A percentile compares a stretch with the other conserved stretches of the same genome.
Evolutionary conservation across 441 rosid species (phyloP).

Genomic region (Manihot esculenta): DNA sequence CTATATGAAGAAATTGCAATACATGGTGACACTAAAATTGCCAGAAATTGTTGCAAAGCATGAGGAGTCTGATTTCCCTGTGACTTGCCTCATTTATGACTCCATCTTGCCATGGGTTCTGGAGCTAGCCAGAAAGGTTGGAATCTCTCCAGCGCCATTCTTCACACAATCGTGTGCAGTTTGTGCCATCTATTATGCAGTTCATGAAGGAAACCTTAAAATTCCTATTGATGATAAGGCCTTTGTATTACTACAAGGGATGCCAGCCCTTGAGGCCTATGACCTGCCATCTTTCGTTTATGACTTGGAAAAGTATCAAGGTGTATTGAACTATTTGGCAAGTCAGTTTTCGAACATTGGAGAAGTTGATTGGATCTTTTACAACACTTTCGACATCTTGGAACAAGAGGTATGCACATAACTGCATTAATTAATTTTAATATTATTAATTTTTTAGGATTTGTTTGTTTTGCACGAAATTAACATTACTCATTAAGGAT

Average conservation of each 20-base stretch:
- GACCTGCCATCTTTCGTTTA: slow-evolving; percentile 34
- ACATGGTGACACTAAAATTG: slow-evolving; percentile 18
- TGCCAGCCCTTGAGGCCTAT: slow-evolving; percentile 11
- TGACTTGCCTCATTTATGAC: slow-evolving; percentile 37
- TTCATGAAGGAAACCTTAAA: slow-evolving; percentile 23
- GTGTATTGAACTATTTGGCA: neutral
- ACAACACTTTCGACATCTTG: slow-evolving; percentile 28
- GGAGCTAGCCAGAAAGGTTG: slow-evolving; percentile 31
- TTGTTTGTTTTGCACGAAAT: too few relatives aligned
- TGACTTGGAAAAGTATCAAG: slow-evolving; percentile 10
- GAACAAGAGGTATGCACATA: slow-evolving; percentile 40
- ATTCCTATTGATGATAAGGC: slow-evolving; percentile 10
- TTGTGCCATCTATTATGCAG: slow-evolving; percentile 17
- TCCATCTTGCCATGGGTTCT: slow-evolving; percentile 35
- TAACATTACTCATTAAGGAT: too few relatives aligned
- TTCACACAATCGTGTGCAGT: slow-evolving; percentile 42
- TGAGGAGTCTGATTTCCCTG: slow-evolving; percentile 6
- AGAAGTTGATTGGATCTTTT: slow-evolving; percentile 23
- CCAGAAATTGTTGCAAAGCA: slow-evolving; percentile 23
- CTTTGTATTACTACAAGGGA: slow-evolving; percentile 8
- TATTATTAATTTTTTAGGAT: too few relatives aligned
- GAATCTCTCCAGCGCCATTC: slow-evolving; percentile 30
- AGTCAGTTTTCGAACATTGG: slow-evolving; percentile 29
- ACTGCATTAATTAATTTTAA: too few relatives aligned
- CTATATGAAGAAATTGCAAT: neutral